Base-by-base conservation (phyloP, 441 rosid genomes). In the Erodium trifolium region DNA sequence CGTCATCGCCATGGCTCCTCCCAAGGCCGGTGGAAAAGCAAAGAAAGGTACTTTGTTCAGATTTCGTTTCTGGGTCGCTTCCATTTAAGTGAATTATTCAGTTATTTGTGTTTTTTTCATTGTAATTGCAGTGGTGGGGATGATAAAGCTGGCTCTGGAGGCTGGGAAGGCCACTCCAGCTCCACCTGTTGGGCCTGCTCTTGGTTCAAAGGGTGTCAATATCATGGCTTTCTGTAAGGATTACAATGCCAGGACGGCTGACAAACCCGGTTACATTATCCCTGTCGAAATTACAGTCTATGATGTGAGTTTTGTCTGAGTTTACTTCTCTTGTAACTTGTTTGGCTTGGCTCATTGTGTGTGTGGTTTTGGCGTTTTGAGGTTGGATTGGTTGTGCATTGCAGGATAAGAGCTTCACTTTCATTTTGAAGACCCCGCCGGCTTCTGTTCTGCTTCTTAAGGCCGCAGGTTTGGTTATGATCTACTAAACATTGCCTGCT, bases 201-300 rank as follows among this genome's bases (percentile, higher is more conserved):
- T 89, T 66, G 98, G 95, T 81, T 80, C 97, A 0, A 93, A 91
- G 72, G 96, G 96, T 66, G 92, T 91, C 0, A 87, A 93, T 73
- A 93, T 91, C n/a, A 87, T 88, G 97, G 92, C 93, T n/a, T 93
- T 89, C 62, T 93, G 97, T 73, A 93, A 89, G 82, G 98, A 93
- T 79, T 91, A 93, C 82, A 91, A 91, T 84, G 96, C 97, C n/a
- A 84, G 86, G 82, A 91, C 98, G 35, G 98, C 34, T 31, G 34
- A 31, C 34, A 31, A 31, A 31, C 92, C 89, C 45, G 96, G 97
- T 55, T 93, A 88, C 65, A 75, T 93, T 74, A 93, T 91, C 72
- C 97, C 98, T 39, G 97, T 89, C 5, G 98, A 93, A 81, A 93
- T 93, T 73, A 89, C 97, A 2, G 96, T 89, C 75, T 91, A 76